Evolutionary conservation across 2,329 filamentous ascomycete genomes (phyloP).

Genomic region (Atkinsonella hypoxylon): DNA sequence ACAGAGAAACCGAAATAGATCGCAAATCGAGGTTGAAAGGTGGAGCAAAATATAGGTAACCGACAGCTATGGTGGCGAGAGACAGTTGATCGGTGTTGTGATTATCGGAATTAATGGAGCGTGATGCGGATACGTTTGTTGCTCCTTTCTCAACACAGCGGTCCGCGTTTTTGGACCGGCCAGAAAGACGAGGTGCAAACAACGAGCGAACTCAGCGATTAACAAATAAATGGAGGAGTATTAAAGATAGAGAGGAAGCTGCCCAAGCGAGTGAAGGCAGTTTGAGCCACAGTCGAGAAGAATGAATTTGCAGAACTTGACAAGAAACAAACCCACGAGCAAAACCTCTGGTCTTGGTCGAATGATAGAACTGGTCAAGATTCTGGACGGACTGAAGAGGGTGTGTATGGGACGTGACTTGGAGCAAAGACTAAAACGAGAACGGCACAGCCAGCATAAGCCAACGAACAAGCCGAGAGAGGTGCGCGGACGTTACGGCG

Average conservation of each 20-base stretch:
- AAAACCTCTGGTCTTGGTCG: conserved; percentile 15
- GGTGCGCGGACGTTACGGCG: conserved; percentile 1
- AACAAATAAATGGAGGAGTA: conserved; percentile 5
- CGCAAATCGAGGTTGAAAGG: background rate
- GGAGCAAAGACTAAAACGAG: background rate
- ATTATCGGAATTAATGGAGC: background rate
- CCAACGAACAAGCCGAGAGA: conserved; percentile 4
- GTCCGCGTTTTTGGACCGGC: background rate
- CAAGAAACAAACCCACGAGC: conserved; percentile 11
- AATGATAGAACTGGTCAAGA: background rate
- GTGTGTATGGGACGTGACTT: background rate
- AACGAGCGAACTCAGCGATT: background rate
- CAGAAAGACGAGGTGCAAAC: background rate
- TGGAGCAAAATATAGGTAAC: background rate
- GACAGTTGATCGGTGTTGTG: background rate
- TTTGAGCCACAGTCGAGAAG: conserved; percentile 10
- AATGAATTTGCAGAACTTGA: conserved; percentile 7
- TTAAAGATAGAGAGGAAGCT: conserved; percentile 30
- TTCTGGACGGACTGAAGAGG: too few relatives aligned
- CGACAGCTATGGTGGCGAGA: background rate
- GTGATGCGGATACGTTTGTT: background rate
- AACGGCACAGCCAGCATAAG: conserved; percentile 3
- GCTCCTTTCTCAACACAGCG: background rate
- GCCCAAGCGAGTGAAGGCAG: conserved; percentile 49
- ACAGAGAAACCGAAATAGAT: background rate